A percentile compares a stretch with the other conserved stretches of the same genome.
Conservation (phyloP, 169 alveolate species). For the Plasmodium inui region DNA sequence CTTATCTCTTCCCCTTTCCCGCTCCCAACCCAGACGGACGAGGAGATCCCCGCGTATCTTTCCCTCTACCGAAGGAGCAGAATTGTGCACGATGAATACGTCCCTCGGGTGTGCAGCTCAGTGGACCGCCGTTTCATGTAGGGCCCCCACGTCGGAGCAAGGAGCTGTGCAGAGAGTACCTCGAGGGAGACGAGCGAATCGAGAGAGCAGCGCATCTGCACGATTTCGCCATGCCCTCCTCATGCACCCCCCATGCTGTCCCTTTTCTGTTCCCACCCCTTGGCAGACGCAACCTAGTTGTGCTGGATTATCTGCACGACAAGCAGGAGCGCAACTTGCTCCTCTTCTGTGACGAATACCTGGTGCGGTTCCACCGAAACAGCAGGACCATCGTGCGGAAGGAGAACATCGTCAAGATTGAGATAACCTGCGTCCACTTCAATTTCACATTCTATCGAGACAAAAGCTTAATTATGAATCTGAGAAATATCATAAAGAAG, state of each 20-base stretch:
- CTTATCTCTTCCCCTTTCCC: background rate
- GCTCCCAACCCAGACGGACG: background rate
- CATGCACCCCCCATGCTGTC: background rate
- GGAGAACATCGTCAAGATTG: constrained; percentile 24
- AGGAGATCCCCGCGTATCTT: background rate
- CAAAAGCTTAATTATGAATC: constrained; percentile 20
- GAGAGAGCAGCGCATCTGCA: too few species aligned
- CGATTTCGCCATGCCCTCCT: too few species aligned
- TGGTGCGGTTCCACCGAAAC: constrained; percentile 14
- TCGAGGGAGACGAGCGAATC: background rate
- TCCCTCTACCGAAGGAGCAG: constrained; percentile 8
- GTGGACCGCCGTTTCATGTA: background rate
- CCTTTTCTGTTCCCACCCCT: background rate
- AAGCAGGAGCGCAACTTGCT: constrained; percentile 1
- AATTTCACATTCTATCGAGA: constrained; percentile 33
- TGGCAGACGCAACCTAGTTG: background rate
- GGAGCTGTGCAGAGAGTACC: background rate
- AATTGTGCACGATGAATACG: background rate
- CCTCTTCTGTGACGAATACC: constrained; percentile 29
- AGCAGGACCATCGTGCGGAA: background rate
- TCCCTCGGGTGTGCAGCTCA: background rate
- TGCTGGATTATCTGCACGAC: constrained; percentile 24
- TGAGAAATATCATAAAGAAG: constrained; percentile 20
- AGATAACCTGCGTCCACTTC: constrained; percentile 33
- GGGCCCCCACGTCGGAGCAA: background rate